Percentiles rank a stretch among this genome's conserved stretches.
phyloP scores from a whole-genome alignment of 2,329 filamentous ascomycete genomes.

The Ceratocystis smalleyi region DNA sequence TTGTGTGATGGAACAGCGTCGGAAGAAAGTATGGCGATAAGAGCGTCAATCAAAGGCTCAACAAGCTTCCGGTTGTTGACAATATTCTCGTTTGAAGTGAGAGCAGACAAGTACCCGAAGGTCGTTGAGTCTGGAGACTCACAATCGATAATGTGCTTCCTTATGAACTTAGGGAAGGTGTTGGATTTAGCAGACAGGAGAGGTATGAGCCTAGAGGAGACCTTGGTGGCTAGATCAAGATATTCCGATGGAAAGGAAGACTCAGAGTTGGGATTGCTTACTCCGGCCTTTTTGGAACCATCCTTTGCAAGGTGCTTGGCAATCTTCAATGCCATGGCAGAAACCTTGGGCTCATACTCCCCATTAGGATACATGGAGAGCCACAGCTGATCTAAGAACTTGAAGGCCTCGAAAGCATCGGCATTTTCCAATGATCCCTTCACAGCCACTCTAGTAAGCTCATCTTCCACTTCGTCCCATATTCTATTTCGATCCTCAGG shows the following conservation, averaged over 20 bases:
- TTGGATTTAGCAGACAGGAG: conserved; percentile 14
- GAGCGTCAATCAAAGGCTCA: conserved; percentile 15
- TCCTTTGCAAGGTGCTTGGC: conserved; percentile 24
- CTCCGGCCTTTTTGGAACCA: conserved; percentile 18
- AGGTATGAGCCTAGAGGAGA: conserved; percentile 14
- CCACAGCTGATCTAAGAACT: conserved; percentile 28
- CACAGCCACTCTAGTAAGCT: conserved; percentile 24
- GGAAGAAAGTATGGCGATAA: conserved; percentile 12
- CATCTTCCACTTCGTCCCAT: conserved; percentile 25
- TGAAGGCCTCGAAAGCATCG: conserved; percentile 29
- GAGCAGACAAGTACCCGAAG: conserved; percentile 10
- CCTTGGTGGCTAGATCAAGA: conserved; percentile 14
- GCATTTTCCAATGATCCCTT: conserved; percentile 23
- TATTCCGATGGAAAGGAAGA: background rate
- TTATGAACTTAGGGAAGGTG: conserved; percentile 15
- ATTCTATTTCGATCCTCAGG: conserved; percentile 22
- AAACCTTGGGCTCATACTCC: conserved; percentile 21
- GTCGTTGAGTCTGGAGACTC: conserved; percentile 8
- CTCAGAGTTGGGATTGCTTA: background rate
- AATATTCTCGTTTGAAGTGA: conserved; percentile 17
- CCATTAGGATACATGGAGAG: conserved; percentile 27
- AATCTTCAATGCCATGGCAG: conserved; percentile 24
- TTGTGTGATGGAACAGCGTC: background rate
- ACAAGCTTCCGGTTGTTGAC: conserved; percentile 16
- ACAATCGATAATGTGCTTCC: conserved; percentile 8